Evolutionary conservation across 2,329 filamentous ascomycete species (phyloP), one percentile per base, ranked within the genome.

Genomic region (Xylaria sp.): DNA sequence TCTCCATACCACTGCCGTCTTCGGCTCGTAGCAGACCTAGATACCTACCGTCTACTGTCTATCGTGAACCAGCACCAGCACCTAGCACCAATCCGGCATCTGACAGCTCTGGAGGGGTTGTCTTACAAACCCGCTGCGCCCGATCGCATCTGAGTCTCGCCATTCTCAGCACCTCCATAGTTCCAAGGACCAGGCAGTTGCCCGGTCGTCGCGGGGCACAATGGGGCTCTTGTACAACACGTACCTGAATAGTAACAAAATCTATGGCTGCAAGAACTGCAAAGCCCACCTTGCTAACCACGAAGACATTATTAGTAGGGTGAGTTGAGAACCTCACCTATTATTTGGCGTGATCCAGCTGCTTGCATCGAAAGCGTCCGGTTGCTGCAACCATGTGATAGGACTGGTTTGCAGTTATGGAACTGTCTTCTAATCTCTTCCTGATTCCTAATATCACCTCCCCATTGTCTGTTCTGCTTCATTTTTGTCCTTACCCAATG

Each of bases 241-340:
- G 70, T 98, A 97, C 81, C 90, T 97, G 73, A 93, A 90, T 81
- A 92, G 92, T 78, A 89, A 86, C 82, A 93, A 93, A 82, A 95
- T 98, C 79, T 97, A 96, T 81, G 94, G 93, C 74, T 98, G 93
- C 88, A 95, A 95, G 85, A 88, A 88, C 77, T 99, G 96, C 90
- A 98, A 98, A 82, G 93, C 96, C 8, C 96, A 99, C 79, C 89
- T 99, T 20, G 92, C 94, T 39, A 96, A 97, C 80, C 94, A 97
- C 76, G 94, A 98, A 76, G 94, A 98, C 78, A 98, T 99, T 74
- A 94, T 98, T 73, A 97, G 94, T 78, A 87, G 94, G 77, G 95
- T 98, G 84, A 78, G 91, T 48, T 54, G 10, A 15, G 39, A 65
- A 34, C 12, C 8, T 15, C 10, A 18, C 4, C 10, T 20, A 3